Percentiles rank a stretch among this genome's conserved stretches.
Evolutionary conservation across 441 rosid genomes (phyloP).

Genomic region (Breynia disticha): DNA sequence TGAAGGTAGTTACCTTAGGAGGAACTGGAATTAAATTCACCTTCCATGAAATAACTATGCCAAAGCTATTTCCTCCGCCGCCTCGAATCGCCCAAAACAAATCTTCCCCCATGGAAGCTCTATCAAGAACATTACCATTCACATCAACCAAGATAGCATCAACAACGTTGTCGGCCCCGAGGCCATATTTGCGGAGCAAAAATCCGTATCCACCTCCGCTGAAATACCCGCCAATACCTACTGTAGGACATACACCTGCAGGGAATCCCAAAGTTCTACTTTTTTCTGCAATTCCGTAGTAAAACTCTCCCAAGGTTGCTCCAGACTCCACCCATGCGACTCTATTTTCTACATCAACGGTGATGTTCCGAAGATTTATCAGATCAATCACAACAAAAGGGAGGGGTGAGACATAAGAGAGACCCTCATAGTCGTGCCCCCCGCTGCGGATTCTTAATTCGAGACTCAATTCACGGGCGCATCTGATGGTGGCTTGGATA

Average conservation of each 20-base stretch:
- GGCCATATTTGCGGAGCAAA: slow-evolving; percentile 41
- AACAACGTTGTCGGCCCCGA: slow-evolving; percentile 31
- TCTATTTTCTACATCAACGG: slow-evolving; percentile 15
- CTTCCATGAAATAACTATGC: slow-evolving; percentile 40
- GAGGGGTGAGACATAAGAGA: slow-evolving; percentile 32
- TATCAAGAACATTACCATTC: slow-evolving; percentile 30
- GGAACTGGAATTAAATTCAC: slow-evolving; percentile 47
- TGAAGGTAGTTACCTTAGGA: slow-evolving; percentile 31
- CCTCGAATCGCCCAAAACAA: slow-evolving; percentile 67
- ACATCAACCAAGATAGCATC: slow-evolving; percentile 48
- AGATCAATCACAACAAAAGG: slow-evolving; percentile 33
- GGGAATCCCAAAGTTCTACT: slow-evolving; percentile 43
- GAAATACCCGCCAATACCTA: slow-evolving; percentile 54
- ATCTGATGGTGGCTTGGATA: slow-evolving; percentile 35
- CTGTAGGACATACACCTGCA: slow-evolving; percentile 50
- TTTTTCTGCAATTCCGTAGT: slow-evolving; percentile 34
- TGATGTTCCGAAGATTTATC: slow-evolving; percentile 21
- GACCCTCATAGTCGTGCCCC: slow-evolving; percentile 54
- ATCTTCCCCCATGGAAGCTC: slow-evolving; percentile 59
- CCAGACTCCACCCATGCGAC: slow-evolving; percentile 51
- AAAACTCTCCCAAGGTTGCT: slow-evolving; percentile 48
- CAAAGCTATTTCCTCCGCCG: slow-evolving; percentile 58
- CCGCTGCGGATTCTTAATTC: slow-evolving; percentile 50
- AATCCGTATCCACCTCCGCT: slow-evolving; percentile 62
- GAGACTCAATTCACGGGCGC: slow-evolving; percentile 25